Conservation (phyloP, 192 early-diverging fungal genomes). For the Lobosporangium transversale region DNA sequence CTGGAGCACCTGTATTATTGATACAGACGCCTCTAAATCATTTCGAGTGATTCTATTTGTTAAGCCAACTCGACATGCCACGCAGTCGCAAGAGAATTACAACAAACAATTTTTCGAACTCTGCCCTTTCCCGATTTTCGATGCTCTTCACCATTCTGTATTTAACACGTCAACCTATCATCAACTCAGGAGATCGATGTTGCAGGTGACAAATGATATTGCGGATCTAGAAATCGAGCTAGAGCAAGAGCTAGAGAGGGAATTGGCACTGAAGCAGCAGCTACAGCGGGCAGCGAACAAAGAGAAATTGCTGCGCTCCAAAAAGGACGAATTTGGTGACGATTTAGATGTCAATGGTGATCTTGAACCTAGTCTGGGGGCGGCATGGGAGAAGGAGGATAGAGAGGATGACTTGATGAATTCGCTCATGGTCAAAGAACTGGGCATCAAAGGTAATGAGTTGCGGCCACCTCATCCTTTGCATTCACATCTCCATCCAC, state of each 20-base stretch:
- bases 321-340: not conserved
- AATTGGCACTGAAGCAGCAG: constrained; percentile 6
- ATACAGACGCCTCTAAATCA: not conserved
- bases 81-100: constrained; percentile 25
- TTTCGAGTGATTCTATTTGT: constrained; percentile 54
- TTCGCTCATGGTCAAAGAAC: constrained; percentile 17
- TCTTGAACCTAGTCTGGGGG: not conserved
- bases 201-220: constrained; percentile 46
- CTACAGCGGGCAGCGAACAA: not conserved
- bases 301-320: not conserved
- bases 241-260: constrained; percentile 21
- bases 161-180: constrained; percentile 51
- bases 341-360: not conserved
- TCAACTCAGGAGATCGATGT: constrained; percentile 48
- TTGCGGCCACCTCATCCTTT: not conserved
- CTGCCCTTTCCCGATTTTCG: constrained; percentile 52
- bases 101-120: constrained; percentile 42
- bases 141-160: constrained; percentile 52
- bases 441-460: constrained; percentile 31
- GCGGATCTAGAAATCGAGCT: constrained; percentile 33
- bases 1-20: constrained; percentile 6
- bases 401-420: constrained; percentile 1
- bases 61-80: constrained; percentile 50
- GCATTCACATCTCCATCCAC: constrained; percentile 13
- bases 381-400: not conserved